A percentile compares a stretch with the other conserved stretches of the same genome.
Conservation (phyloP, 345 rosid species). For the Citrus inodora region DNA sequence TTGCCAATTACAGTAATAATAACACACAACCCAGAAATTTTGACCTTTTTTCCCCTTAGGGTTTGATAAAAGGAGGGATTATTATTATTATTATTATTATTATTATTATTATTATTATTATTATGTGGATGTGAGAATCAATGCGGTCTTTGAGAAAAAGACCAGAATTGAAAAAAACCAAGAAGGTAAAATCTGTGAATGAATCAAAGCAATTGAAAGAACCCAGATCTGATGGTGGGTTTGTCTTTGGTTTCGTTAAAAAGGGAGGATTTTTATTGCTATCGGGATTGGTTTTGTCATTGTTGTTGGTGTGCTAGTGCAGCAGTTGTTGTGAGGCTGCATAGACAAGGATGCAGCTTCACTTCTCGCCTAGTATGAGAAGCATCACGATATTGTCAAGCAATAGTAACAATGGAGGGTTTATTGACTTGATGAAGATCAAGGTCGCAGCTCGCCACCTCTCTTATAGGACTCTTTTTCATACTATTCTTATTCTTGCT, state of each 20-base stretch:
- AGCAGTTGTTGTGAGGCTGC: conserved; percentile 59
- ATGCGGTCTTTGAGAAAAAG: conserved; percentile 60
- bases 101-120: too few species aligned
- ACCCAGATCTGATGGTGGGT: conserved; percentile 82
- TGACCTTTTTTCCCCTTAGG: background rate
- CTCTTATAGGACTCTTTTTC: conserved; percentile 94
- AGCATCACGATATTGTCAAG: conserved; percentile 78
- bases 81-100: too few species aligned
- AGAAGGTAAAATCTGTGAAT: conserved; percentile 16
- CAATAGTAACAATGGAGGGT: conserved; percentile 79
- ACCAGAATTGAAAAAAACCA: conserved; percentile 31
- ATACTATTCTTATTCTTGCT: conserved; percentile 92
- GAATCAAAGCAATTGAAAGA: conserved; percentile 24
- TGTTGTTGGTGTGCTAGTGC: background rate
- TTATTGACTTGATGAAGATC: conserved; percentile 99
- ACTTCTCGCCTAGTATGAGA: conserved; percentile 99
- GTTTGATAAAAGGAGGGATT: background rate
- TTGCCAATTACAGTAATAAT: background rate
- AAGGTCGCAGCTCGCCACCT: conserved; percentile 99
- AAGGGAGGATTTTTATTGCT: conserved; percentile 20
- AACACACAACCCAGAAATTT: conserved; percentile 10
- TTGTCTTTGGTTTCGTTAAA: conserved; percentile 34
- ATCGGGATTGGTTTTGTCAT: background rate
- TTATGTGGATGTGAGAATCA: conserved; percentile 33
- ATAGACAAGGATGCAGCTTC: conserved; percentile 97